Conservation (phyloP, 768 basidiomycete genomes). For the Suillus weaverae region DNA sequence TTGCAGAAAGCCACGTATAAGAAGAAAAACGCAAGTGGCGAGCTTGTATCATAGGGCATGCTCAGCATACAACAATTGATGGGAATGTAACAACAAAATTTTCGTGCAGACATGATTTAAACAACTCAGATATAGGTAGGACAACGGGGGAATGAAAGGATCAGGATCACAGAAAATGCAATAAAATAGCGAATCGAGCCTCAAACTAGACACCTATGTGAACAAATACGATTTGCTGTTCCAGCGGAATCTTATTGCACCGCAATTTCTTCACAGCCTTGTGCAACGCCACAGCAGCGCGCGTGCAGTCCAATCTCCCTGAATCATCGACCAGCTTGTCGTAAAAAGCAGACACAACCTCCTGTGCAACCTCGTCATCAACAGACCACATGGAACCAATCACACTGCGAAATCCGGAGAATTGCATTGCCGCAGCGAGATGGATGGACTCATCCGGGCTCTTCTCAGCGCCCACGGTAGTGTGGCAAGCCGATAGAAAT, state of each 20-base stretch:
- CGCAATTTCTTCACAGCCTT: neutral
- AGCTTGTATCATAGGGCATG: no score
- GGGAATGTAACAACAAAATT: no score
- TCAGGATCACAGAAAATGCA: neutral
- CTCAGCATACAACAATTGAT: no score
- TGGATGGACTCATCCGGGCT: neutral
- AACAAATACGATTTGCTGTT: conserved; percentile 6
- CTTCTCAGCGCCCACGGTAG: no score
- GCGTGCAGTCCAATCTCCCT: neutral
- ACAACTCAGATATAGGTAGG: neutral
- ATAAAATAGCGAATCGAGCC: neutral
- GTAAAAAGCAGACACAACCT: neutral
- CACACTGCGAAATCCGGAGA: neutral
- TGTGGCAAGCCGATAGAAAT: no score
- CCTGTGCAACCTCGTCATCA: neutral
- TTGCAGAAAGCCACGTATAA: no score
- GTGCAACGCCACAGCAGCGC: neutral
- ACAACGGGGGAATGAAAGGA: neutral
- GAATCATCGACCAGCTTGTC: neutral
- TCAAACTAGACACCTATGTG: conserved; percentile 1
- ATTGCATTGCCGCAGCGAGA: neutral
- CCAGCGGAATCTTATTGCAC: neutral
- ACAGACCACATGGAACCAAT: neutral
- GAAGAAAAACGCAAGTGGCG: no score
- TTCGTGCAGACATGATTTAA: neutral